Conservation (phyloP, 345 rosid genomes). For the Nasturtium officinale region DNA sequence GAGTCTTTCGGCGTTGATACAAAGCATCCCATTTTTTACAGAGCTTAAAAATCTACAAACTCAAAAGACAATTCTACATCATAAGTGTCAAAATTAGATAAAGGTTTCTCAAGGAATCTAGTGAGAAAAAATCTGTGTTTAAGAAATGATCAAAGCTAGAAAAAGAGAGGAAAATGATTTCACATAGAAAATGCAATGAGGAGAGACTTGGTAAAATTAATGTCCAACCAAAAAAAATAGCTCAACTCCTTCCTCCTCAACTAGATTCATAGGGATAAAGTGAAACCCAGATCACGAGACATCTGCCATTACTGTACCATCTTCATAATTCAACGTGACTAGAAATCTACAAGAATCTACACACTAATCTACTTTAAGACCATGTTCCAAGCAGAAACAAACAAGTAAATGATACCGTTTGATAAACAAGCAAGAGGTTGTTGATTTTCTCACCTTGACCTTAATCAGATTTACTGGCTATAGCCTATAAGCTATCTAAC, state of each 20-base stretch:
- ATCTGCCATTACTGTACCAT: conserved; percentile 46
- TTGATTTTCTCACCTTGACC: conserved; percentile 43
- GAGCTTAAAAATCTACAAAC: conserved; percentile 44
- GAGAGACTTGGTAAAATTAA: conserved; percentile 41
- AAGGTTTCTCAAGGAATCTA: conserved; percentile 29
- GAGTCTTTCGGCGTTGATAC: conserved; percentile 82
- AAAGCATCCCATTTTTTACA: conserved; percentile 82
- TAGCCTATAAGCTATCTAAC: conserved; percentile 41
- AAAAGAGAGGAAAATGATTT: conserved; percentile 41
- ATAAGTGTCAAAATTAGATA: conserved; percentile 30
- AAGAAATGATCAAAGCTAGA: conserved; percentile 38
- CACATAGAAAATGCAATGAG: conserved; percentile 37
- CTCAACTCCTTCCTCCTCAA: conserved; percentile 44
- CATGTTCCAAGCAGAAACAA: conserved; percentile 39
- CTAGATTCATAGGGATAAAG: conserved; percentile 51
- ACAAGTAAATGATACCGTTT: conserved; percentile 27
- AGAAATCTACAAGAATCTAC: conserved; percentile 48
- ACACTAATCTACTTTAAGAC: conserved; percentile 29
- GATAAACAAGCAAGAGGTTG: conserved; percentile 21
- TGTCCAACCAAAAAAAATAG: conserved; percentile 70
- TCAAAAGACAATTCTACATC: conserved; percentile 27
- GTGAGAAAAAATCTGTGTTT: conserved; percentile 27
- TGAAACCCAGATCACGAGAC: conserved; percentile 64
- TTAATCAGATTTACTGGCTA: conserved; percentile 41
- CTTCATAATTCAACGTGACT: conserved; percentile 41